These are phyloP conservation scores for Leishmania turanica DNA, from an alignment of 208 protist genomes.

Conservation along the genomic window DNA sequence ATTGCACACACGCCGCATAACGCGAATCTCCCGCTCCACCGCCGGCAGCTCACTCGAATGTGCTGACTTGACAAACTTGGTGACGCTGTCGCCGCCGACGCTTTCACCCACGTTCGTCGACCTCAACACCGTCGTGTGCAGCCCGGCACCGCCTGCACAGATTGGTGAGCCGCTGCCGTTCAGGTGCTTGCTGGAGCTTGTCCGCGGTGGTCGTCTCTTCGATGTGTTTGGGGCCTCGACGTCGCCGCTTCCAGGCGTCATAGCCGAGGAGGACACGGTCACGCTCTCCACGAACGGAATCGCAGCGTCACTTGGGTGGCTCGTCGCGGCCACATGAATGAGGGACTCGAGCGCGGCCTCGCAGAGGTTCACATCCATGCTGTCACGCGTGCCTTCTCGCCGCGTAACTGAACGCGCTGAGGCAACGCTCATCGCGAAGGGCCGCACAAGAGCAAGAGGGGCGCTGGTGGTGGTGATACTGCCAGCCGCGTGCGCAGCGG, in stretches of 20 bases:
- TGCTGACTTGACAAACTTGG: neutral
- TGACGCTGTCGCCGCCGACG: neutral
- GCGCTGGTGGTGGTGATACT: neutral
- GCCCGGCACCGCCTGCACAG: neutral
- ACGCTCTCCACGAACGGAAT: constrained; percentile 28
- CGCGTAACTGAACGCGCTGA: neutral
- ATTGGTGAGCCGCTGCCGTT: neutral
- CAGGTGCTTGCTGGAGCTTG: neutral
- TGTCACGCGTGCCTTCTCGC: neutral
- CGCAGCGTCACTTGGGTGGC: constrained; percentile 10
- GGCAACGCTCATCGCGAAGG: neutral
- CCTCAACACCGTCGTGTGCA: neutral
- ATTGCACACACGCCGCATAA: constrained; percentile 91
- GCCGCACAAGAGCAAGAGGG: neutral
- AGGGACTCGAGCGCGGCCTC: constrained; percentile 23
- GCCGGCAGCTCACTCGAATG: constrained; percentile 35
- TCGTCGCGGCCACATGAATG: neutral
- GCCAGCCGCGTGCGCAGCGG: neutral
- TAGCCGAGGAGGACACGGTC: neutral
- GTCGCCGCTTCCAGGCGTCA: neutral
- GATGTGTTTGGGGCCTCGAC: neutral
- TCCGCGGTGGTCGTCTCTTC: neutral
- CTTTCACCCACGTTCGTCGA: neutral
- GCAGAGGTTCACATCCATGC: constrained; percentile 8
- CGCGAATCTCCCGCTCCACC: constrained; percentile 90